A percentile compares a stretch with the other conserved stretches of the same genome.
Conservation (phyloP, 805 yeast species). For the Diddensiella transvaalensis region DNA sequence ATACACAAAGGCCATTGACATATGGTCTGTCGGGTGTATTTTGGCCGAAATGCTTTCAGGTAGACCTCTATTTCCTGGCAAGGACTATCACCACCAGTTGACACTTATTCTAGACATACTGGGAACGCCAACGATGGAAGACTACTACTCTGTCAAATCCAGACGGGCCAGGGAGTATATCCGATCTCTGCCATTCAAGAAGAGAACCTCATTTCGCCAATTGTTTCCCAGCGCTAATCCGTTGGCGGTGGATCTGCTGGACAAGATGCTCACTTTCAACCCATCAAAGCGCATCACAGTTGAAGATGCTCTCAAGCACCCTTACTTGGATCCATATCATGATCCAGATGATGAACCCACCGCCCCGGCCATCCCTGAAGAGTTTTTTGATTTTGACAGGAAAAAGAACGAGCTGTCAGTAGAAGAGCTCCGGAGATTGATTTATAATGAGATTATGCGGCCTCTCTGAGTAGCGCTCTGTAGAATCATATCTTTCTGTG, state of each 20-base stretch:
- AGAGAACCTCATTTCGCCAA: slow-evolving; percentile 65
- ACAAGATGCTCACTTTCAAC: slow-evolving; percentile 74
- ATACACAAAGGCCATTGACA: slow-evolving; percentile 92
- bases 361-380: slow-evolving; percentile 77
- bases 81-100: slow-evolving; percentile 93
- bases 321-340: slow-evolving; percentile 82
- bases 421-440: slow-evolving; percentile 70
- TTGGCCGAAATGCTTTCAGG: slow-evolving; percentile 91
- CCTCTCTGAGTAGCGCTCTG: slow-evolving; percentile 7
- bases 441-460: slow-evolving; percentile 74
- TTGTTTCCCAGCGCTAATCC: slow-evolving; percentile 64
- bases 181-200: slow-evolving; percentile 77
- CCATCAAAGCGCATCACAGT: slow-evolving; percentile 82
- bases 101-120: slow-evolving; percentile 79
- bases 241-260: slow-evolving; percentile 61
- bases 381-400: slow-evolving; percentile 85
- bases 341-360: slow-evolving; percentile 93
- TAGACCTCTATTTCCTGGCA: slow-evolving; percentile 87
- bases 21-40: slow-evolving; percentile 98
- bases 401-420: slow-evolving; percentile 73
- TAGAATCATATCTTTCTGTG: neutral
- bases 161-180: slow-evolving; percentile 90
- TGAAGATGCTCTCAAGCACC: slow-evolving; percentile 78
- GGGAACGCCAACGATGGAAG: slow-evolving; percentile 92
- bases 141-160: slow-evolving; percentile 54